These are phyloP conservation scores for Scleroderma citrinum DNA, from an alignment of 768 basidiomycete species.

Conservation along the genomic window DNA sequence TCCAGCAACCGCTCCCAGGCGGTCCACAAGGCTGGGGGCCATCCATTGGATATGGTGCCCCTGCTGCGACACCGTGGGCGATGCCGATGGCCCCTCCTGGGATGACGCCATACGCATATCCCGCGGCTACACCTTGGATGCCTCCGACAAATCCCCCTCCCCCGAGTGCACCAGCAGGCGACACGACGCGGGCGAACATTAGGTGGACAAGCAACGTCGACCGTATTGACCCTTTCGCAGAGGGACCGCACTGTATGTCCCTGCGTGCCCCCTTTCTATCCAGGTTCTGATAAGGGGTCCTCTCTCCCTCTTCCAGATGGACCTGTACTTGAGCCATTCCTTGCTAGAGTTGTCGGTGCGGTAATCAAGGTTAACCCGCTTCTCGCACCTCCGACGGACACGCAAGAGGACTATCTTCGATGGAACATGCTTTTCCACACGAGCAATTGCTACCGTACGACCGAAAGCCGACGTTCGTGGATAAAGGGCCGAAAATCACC, in stretches of 20 bases:
- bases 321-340: conserved; percentile 61
- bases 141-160: conserved; percentile 18
- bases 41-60: not conserved
- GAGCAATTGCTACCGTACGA: conserved; percentile 54
- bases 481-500: conserved; percentile 56
- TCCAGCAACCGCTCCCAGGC: conserved; percentile 28
- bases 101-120: conserved; percentile 12
- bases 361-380: conserved; percentile 55
- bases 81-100: conserved; percentile 16
- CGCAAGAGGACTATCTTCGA: conserved; percentile 45
- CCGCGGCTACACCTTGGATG: conserved; percentile 1
- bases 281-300: conserved; percentile 8
- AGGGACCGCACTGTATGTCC: conserved; percentile 39
- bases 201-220: conserved; percentile 26
- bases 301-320: conserved; percentile 41
- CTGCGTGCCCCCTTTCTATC: not conserved
- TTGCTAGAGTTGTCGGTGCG: conserved; percentile 45
- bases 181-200: conserved; percentile 22
- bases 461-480: conserved; percentile 63
- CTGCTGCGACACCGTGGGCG: conserved; percentile 3
- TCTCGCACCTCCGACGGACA: conserved; percentile 41
- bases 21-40: conserved; percentile 16
- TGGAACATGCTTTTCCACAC: conserved; percentile 75
- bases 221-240: conserved; percentile 32
- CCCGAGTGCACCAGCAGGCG: conserved; percentile 15